phyloP scores from a whole-genome alignment of 2,329 filamentous ascomycete species.

The Cladorrhinum sp. region DNA sequence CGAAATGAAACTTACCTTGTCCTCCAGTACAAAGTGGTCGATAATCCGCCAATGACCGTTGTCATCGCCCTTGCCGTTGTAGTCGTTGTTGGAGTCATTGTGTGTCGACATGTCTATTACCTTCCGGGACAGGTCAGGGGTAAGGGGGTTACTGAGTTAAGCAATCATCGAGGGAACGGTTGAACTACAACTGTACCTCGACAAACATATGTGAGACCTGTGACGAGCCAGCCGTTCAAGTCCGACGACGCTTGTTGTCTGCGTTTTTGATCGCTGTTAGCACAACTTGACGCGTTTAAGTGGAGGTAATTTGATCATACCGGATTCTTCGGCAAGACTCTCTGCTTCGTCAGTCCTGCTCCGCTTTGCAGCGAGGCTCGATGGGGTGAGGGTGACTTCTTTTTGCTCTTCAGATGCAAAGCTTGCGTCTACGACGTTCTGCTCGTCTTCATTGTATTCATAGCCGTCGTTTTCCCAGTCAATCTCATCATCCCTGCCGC shows the following conservation, averaged over 20 bases:
- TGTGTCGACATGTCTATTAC: neutral
- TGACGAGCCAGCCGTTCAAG: constrained; percentile 22
- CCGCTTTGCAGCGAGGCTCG: constrained; percentile 32
- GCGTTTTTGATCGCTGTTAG: constrained; percentile 4
- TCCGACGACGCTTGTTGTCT: constrained; percentile 32
- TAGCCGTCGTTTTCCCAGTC: constrained; percentile 39
- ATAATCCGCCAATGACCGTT: neutral
- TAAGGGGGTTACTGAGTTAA: neutral
- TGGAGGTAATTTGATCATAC: constrained; percentile 19
- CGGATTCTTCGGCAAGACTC: constrained; percentile 28
- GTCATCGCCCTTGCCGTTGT: neutral
- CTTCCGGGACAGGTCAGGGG: neutral
- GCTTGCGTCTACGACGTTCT: neutral
- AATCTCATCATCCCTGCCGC: constrained; percentile 32
- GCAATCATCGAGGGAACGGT: neutral
- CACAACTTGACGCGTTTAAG: constrained; percentile 1
- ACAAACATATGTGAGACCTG: constrained; percentile 7
- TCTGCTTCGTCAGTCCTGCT: constrained; percentile 28
- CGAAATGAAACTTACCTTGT: neutral
- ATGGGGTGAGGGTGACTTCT: constrained; percentile 24
- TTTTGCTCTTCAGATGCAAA: constrained; percentile 17
- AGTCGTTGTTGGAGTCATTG: neutral
- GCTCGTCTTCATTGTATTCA: constrained; percentile 24
- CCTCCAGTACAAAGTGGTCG: neutral
- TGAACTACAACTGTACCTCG: constrained; percentile 21